Evolutionary conservation across 1,284 basidiomycete species (phyloP).

Genomic region (Fomes fomentarius): DNA sequence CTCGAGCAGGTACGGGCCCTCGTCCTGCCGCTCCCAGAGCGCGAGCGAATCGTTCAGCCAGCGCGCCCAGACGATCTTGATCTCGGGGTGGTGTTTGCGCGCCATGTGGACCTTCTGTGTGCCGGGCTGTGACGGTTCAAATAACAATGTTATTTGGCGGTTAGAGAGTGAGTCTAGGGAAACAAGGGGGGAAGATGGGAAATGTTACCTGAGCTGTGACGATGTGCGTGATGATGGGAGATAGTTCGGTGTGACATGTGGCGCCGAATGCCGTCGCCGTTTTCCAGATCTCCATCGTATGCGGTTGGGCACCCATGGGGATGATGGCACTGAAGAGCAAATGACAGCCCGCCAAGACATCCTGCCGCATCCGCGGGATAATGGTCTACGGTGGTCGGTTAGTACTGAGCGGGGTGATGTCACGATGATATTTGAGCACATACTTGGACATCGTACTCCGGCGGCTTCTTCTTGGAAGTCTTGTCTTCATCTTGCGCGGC

Average conservation of each 20-base stretch:
- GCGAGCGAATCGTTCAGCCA: conserved; percentile 91
- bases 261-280: conserved; percentile 91
- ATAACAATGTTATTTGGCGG: no score
- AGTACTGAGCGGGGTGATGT: neutral
- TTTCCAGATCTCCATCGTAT: conserved; percentile 87
- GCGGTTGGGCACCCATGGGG: conserved; percentile 80
- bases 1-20: conserved; percentile 72
- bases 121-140: conserved; percentile 56
- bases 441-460: conserved; percentile 64
- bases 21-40: conserved; percentile 78
- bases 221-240: conserved; percentile 81
- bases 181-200: neutral
- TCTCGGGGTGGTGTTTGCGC: conserved; percentile 57
- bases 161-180: neutral
- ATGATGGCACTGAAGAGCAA: conserved; percentile 95
- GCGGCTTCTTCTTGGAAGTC: conserved; percentile 37
- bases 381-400: conserved; percentile 58
- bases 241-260: conserved; percentile 71
- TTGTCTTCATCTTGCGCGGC: conserved; percentile 42
- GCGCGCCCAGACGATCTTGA: conserved; percentile 83
- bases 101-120: conserved; percentile 92
- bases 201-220: conserved; percentile 79
- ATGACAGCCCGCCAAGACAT: conserved; percentile 77
- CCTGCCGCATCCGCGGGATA: conserved; percentile 79
- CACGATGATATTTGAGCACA: conserved; percentile 31